Conservation (phyloP, 73 alveolate species). For the Tetrahymena malaccensis region DNA sequence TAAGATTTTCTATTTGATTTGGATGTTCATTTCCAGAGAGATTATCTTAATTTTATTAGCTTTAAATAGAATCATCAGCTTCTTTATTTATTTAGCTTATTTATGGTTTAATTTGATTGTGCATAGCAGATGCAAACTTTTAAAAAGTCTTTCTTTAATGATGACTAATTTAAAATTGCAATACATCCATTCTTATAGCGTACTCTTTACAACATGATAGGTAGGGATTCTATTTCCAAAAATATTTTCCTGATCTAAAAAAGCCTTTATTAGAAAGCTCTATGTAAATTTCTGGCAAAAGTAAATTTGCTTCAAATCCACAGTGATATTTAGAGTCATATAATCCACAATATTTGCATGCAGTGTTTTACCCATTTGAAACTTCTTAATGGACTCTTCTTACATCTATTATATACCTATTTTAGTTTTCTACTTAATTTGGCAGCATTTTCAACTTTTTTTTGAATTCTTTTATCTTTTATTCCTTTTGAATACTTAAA, state of each 20-base stretch:
- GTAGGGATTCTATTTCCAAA: background rate
- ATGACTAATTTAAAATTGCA: background rate
- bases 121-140: background rate
- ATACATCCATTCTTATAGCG: background rate
- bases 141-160: background rate
- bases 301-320: background rate
- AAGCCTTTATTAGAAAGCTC: background rate
- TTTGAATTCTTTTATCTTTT: background rate
- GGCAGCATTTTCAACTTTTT: background rate
- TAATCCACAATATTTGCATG: background rate
- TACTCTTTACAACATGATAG: background rate
- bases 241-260: background rate
- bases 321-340: background rate
- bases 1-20: background rate
- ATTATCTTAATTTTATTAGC: background rate
- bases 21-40: no score
- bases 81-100: background rate
- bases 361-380: background rate
- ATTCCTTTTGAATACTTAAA: background rate
- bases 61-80: background rate
- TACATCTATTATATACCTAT: background rate
- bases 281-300: background rate
- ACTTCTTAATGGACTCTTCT: background rate
- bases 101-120: background rate
- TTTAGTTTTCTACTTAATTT: background rate